Base-by-base conservation (phyloP, 768 basidiomycete genomes). In the Lactarius sp. region DNA sequence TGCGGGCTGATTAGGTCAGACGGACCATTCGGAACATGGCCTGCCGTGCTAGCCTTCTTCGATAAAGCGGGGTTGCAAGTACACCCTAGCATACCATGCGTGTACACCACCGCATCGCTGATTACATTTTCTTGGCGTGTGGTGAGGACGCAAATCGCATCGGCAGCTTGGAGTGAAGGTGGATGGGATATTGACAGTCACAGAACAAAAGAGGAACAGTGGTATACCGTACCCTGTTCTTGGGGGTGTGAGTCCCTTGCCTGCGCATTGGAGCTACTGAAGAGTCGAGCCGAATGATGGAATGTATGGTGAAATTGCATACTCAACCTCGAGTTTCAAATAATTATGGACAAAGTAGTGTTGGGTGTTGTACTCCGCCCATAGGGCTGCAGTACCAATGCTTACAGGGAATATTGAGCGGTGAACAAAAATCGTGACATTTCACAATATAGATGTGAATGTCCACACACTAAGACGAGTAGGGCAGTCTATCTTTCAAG, bases 341-440 rank as follows among this genome's bases (percentile, higher is more conserved):
- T 41, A 49, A 51, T 36, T n/a, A 52, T 16, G 34, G 18, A 16
- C 22, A 36, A 9, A 39, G 7, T 37, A 20, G 18, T 16, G 33
- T 14, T 8, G 39, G 22, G 22, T 10, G 16, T 36, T 9, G 27
- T 46, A 42, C 18, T 22, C 36, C 57, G 46, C 52, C 42, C 33
- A 39, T 14, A 27, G 37, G n/a, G 13, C 10, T 42, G 20, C 12
- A 31, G 36, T 14, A 20, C 33, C 33, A 22, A 36, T 13, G 52
- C 27, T 22, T 33, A 60, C 7, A 16, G 20, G 12, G 9, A 37
- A 20, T 14, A 63, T 51, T 64, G 62, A 59, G 57, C 33, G 52
- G 62, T 7, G 62, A 49, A 9, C 5, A 20, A 49, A 18, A 27
- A 42, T 52, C 18, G 13, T 47, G 42, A 37, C n/a, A 49, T 42